A percentile compares a stretch with the other conserved stretches of the same genome.
These are phyloP conservation scores for Barnettozyma californica DNA, from an alignment of 805 yeast species.

Conservation along the genomic window DNA sequence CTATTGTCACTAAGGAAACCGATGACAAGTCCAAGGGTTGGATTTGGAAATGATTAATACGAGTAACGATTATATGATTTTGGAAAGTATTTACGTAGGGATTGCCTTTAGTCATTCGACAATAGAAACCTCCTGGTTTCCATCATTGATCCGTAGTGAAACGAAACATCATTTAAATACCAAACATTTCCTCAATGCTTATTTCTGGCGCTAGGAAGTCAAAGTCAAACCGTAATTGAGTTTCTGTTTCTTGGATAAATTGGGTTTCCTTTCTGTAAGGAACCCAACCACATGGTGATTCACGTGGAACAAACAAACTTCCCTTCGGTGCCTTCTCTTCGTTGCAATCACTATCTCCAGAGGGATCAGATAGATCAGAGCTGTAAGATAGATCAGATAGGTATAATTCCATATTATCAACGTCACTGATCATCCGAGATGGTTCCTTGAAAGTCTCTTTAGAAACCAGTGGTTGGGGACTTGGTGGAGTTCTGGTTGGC, in stretches of 20 bases:
- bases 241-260: too few species aligned
- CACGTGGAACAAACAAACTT: not conserved
- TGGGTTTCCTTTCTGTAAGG: not conserved
- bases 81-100: not conserved
- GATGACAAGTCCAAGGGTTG: slow-evolving; percentile 12
- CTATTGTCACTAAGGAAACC: slow-evolving; percentile 19
- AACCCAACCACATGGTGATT: not conserved
- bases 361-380: not conserved
- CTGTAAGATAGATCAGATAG: not conserved
- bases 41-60: slow-evolving; percentile 18
- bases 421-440: too few species aligned
- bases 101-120: not conserved
- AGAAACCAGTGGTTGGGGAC: too few species aligned
- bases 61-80: not conserved
- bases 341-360: not conserved
- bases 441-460: too few species aligned
- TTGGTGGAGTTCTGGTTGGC: too few species aligned
- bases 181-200: too few species aligned
- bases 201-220: too few species aligned
- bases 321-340: not conserved
- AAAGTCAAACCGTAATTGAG: too few species aligned
- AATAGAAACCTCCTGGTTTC: not conserved
- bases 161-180: too few species aligned
- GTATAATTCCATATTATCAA: too few species aligned
- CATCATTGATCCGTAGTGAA: not conserved